Evolutionary conservation across 2,329 filamentous ascomycete genomes (phyloP), one percentile per base, ranked within the genome.

Genomic region (Cytospora paraplurivora): DNA sequence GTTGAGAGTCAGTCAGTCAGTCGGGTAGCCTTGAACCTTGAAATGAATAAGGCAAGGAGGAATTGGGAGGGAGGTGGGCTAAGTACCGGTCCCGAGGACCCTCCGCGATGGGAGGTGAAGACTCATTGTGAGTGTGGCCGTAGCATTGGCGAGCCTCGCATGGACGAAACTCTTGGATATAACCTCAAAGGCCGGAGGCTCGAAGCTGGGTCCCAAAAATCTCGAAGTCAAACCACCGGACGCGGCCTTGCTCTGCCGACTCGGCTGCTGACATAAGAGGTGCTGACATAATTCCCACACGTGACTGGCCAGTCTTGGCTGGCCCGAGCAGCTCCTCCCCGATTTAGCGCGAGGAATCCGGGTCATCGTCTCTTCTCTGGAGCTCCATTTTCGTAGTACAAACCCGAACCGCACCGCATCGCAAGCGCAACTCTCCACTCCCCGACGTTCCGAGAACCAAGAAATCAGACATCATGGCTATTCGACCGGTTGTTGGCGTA

Each of bases 21-120:
- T 56, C 38, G 38, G 41, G 27, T 27, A 27, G 27, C 27, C 27
- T 27, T 27, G 27, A 27, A 27, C 27, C 27, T 58, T 57, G 21
- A 49, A 51, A 38, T 27, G 55, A 60, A 71, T 73, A 69, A 68
- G 67, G 5, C 38, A 35, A 52, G 60, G 49, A 54, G 44, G 10
- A 6, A 54, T n/a, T 34, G 47, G n/a, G 7, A 47, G 34, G 34
- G 11, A 51, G 61, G 66, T 62, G 56, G 64, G 66, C 52, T 72
- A 47, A 61, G 68, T 81, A 91, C 89, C 85, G 74, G 82, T 79
- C 72, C 80, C 79, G 62, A 83, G 79, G 70, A 89, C 77, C 78
- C 84, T 84, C 79, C 85, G 79, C 71, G 86, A 80, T 69, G 88
- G 86, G 72, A 87, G 77, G 75, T 84, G 83, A 71, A 89, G 76